Evolutionary conservation across 2,329 filamentous ascomycete genomes (phyloP), one percentile per base, ranked within the genome.

Genomic region (Cladosporium sp.): DNA sequence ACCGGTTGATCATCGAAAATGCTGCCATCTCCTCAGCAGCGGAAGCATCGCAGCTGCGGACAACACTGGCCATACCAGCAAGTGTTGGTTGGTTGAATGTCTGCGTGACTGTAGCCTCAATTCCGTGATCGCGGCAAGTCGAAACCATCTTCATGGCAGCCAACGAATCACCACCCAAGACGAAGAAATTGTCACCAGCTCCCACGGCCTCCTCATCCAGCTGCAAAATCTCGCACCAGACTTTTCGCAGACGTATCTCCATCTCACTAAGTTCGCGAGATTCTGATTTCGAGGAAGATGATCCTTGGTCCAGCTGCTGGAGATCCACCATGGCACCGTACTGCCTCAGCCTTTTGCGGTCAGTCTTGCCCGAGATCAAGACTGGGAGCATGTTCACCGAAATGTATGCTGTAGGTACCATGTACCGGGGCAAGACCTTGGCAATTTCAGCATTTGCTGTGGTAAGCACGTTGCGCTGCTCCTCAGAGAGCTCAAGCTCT

Each of bases 141-240:
- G 77, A 72, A 0, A 82, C 80, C 1, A 84, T 67, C 59, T 78
- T 80, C 78, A 84, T 84, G 2, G 79, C 79, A 0, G 73, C 66
- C 25, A 83, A 77, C 0, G 79, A 83, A 63, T 83, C 79, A n/a
- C 80, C 80, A 0, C 80, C 79, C 0, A 82, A 70, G 2, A 73
- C 72, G 70, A 83, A 82, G 65, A 83, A 83, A 63, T 76, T 79
- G 57, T 82, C 75, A 8, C 79, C 73, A 8, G 45, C 36, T n/a
- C 45, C 36, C 8, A 48, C 12, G 13, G 38, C 29, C 13, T 27
- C 8, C 19, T 48, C 45, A 35, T 48, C 45, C 25, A 48, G 7
- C 15, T 48, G 38, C 4, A 48, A n/a, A 7, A 48, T 32, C n/a
- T 39, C 36, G 13, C 36, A 40, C 45, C 45, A 48, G 7, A 48